Percentiles rank a stretch among this genome's conserved stretches.
These are phyloP conservation scores for Zostera marina DNA, from an alignment of 116 monocot species.

Conservation along the genomic window DNA sequence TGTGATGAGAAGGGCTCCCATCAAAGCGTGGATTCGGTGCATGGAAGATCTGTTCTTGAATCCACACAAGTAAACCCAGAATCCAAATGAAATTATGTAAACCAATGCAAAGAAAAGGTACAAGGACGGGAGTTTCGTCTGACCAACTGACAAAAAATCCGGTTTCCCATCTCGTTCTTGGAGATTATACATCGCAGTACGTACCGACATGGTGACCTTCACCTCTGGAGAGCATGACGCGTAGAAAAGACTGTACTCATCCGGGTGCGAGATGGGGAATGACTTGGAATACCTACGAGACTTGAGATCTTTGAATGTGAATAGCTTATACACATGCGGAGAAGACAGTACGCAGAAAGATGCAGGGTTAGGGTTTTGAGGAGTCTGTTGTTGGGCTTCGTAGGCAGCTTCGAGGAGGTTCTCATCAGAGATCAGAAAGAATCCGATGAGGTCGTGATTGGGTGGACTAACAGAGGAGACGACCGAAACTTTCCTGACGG, in stretches of 20 bases:
- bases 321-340: slow-evolving; percentile 35
- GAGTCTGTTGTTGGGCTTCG: slow-evolving; percentile 11
- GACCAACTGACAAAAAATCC: slow-evolving; percentile 79
- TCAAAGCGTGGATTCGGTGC: slow-evolving; percentile 73
- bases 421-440: slow-evolving; percentile 77
- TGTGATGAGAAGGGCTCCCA: slow-evolving; percentile 52
- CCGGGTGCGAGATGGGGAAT: slow-evolving; percentile 55
- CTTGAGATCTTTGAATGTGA: slow-evolving; percentile 45
- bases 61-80: slow-evolving; percentile 48
- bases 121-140: slow-evolving; percentile 44
- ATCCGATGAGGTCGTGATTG: slow-evolving; percentile 51
- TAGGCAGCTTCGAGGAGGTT: slow-evolving; percentile 41
- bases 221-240: slow-evolving; percentile 50
- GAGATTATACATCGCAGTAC: slow-evolving; percentile 72
- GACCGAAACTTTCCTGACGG: slow-evolving; percentile 26
- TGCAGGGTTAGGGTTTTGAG: background rate
- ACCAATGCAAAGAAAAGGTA: slow-evolving; percentile 35
- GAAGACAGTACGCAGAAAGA: slow-evolving; percentile 38
- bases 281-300: slow-evolving; percentile 15
- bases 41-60: slow-evolving; percentile 15
- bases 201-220: slow-evolving; percentile 55
- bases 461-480: slow-evolving; percentile 19
- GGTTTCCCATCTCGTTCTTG: slow-evolving; percentile 13
- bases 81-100: slow-evolving; percentile 31
- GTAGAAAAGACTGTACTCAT: slow-evolving; percentile 84